Evolutionary conservation across 148 eudicot species (phyloP), one percentile per base, ranked within the genome.

Genomic region (Euryodendron excelsum): DNA sequence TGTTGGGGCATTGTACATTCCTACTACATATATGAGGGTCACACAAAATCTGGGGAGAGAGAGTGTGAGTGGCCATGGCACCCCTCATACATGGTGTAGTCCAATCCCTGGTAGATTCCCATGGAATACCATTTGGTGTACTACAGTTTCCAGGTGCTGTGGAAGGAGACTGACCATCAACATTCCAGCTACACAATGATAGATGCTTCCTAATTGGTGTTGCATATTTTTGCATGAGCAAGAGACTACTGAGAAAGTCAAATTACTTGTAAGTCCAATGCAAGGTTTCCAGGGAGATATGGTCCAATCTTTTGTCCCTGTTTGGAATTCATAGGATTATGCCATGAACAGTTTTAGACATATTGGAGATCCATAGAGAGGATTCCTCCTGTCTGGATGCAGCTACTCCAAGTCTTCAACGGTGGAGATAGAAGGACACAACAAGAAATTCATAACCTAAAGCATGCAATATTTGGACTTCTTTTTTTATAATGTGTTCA

Each of bases 401-500:
- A 44, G 55, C 31, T 28, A 13, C 39, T 30, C 34, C 59, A 47
- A 48, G 39, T 30, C 39, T 18, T 9, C 30, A 44, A 31, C 41
- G 5, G 8, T 27, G 34, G 14, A 50, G 1, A 30, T 7, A 52
- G 41, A 4, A 28, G 20, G 21, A 27, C 56, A 45, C 20, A 11
- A 72, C 56, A 48, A 50, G 25, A 52, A 30, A 48, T 1, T 69
- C 20, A 23, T 2, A 47, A 69, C 56, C 37, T 71, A 70, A 48
- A 71, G 12, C 74, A 53, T 5, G 39, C 10, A 25, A 30, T 28
- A 13, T 27, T 28, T 2, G 37, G 59, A 2, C 27, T 27, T 44
- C 27, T 48, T 58, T 34, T 27, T 71, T n/a, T n/a, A n/a, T 47
- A 71, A 69, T 25, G 36, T 25, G 74, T 30, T 71, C 21, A 69